A percentile compares a stretch with the other conserved stretches of the same genome.
phyloP scores from a whole-genome alignment of 306 rosid species.

The Carpinus fangiana region DNA sequence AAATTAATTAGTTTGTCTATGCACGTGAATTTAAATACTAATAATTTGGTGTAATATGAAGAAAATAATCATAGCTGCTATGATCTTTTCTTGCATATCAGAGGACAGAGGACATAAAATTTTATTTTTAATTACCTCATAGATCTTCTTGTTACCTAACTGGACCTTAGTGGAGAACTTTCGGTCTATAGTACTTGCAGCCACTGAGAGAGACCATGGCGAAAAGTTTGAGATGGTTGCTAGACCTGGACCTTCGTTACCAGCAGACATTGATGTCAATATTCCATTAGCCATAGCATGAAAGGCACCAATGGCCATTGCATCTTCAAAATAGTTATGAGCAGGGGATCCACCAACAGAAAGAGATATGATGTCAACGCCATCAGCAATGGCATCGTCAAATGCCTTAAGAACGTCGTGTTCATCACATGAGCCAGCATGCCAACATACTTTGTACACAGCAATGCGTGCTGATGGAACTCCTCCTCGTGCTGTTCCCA shows the following conservation, averaged over 20 bases:
- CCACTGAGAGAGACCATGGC: conserved; percentile 54
- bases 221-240: conserved; percentile 16
- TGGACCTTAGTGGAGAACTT: too few relatives aligned
- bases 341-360: conserved; percentile 48
- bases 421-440: background rate
- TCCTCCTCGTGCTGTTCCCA: conserved; percentile 56
- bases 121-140: too few relatives aligned
- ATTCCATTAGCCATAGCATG: conserved; percentile 53
- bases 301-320: conserved; percentile 44
- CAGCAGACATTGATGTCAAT: conserved; percentile 36
- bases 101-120: too few relatives aligned
- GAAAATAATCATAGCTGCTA: too few relatives aligned
- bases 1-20: too few relatives aligned
- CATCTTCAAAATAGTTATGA: too few relatives aligned
- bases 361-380: conserved; percentile 46
- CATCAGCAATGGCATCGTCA: conserved; percentile 60
- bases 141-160: too few relatives aligned
- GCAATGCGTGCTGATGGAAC: conserved; percentile 55
- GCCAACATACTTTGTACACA: conserved; percentile 56
- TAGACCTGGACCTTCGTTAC: conserved; percentile 31
- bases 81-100: too few relatives aligned
- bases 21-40: too few relatives aligned
- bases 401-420: background rate
- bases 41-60: too few relatives aligned
- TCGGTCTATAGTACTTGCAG: conserved; percentile 45